Conservation (phyloP, 345 rosid genomes). For the Geranium brycei region DNA sequence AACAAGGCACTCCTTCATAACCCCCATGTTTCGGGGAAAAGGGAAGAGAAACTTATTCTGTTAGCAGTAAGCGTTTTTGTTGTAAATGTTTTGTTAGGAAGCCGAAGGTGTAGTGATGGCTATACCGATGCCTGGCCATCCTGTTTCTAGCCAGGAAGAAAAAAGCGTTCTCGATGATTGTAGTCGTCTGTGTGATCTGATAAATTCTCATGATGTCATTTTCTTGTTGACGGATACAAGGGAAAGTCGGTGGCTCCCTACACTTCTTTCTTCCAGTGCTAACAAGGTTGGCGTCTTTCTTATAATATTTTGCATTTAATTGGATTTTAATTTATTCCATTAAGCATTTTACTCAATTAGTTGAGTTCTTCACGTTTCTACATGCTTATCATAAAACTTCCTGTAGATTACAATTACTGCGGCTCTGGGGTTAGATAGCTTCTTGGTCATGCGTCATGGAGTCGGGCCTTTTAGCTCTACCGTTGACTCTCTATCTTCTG, state of each 20-base stretch:
- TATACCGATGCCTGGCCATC: constrained; percentile 98
- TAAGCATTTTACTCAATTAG: too few relatives aligned
- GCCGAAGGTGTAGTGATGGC: constrained; percentile 74
- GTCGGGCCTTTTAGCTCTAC: constrained; percentile 46
- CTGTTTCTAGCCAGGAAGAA: constrained; percentile 66
- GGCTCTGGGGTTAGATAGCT: constrained; percentile 95
- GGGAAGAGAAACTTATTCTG: neutral
- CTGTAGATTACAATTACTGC: constrained; percentile 73
- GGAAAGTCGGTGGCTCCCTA: constrained; percentile 97
- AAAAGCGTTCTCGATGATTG: constrained; percentile 62
- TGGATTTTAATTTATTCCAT: too few relatives aligned
- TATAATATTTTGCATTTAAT: neutral
- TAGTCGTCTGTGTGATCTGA: constrained; percentile 43
- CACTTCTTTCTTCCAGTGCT: constrained; percentile 62
- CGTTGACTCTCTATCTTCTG: constrained; percentile 23
- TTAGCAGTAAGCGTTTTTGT: neutral
- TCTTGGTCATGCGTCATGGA: constrained; percentile 98
- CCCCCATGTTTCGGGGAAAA: too few relatives aligned
- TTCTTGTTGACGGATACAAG: constrained; percentile 94
- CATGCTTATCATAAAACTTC: neutral
- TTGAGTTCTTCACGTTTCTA: too few relatives aligned
- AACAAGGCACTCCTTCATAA: too few relatives aligned
- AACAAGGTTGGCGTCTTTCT: constrained; percentile 49
- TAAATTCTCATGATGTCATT: constrained; percentile 76
- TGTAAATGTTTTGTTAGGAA: constrained; percentile 28